Evolutionary conservation across 345 rosid genomes (phyloP).

Genomic region (Lumnitzera littorea): DNA sequence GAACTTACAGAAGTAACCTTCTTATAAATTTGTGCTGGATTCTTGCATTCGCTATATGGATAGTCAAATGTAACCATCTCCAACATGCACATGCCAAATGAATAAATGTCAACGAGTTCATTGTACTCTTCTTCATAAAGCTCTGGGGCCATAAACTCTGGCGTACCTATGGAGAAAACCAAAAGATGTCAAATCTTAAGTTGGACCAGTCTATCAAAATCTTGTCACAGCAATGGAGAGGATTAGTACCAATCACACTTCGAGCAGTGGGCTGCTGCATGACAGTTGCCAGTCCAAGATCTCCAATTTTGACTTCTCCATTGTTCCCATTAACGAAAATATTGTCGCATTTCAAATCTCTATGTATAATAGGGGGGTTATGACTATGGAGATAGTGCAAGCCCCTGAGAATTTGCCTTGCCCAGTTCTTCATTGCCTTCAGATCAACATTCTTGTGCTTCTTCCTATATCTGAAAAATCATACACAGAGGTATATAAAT

Average conservation of each 20-base stretch:
- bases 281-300: slow-evolving; percentile 68
- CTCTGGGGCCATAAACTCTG: slow-evolving; percentile 88
- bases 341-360: slow-evolving; percentile 76
- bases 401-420: slow-evolving; percentile 63
- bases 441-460: slow-evolving; percentile 56
- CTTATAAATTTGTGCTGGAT: slow-evolving; percentile 65
- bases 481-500: slow-evolving; percentile 1
- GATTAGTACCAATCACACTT: slow-evolving; percentile 60
- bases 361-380: slow-evolving; percentile 54
- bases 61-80: slow-evolving; percentile 71
- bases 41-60: slow-evolving; percentile 66
- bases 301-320: slow-evolving; percentile 77
- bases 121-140: slow-evolving; percentile 72
- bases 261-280: slow-evolving; percentile 71
- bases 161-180: slow-evolving; percentile 2
- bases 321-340: slow-evolving; percentile 67
- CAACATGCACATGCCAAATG: slow-evolving; percentile 72
- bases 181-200: too few species aligned
- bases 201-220: too few species aligned
- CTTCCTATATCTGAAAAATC: slow-evolving; percentile 40
- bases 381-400: slow-evolving; percentile 56
- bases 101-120: slow-evolving; percentile 70
- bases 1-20: slow-evolving; percentile 61
- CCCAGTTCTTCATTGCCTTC: slow-evolving; percentile 73
- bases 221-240: too few species aligned